phyloP scores from a whole-genome alignment of 2,329 filamentous ascomycete genomes.

The Metarhizium rileyi region DNA sequence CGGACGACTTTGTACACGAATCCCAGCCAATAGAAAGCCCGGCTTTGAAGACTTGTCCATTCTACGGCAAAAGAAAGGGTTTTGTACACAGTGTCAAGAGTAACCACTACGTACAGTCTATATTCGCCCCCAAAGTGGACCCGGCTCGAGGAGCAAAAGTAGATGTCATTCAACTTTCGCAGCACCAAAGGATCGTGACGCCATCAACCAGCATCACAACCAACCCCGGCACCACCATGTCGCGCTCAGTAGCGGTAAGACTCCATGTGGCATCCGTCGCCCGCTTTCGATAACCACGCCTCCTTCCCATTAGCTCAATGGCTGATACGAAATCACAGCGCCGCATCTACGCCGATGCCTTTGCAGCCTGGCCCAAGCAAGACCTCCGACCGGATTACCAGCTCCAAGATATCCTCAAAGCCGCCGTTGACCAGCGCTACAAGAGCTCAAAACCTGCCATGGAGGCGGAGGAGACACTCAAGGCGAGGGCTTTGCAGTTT shows the following conservation, averaged over 20 bases:
- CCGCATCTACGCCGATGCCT: slow-evolving; percentile 27
- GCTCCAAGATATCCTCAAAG: slow-evolving; percentile 45
- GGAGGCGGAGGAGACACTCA: slow-evolving; percentile 42
- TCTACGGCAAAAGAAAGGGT: too few relatives aligned
- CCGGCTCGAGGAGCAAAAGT: too few relatives aligned
- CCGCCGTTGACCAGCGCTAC: slow-evolving; percentile 26
- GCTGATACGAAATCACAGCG: slow-evolving; percentile 19
- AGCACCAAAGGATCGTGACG: neutral
- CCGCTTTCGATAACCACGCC: neutral
- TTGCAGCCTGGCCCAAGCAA: slow-evolving; percentile 53
- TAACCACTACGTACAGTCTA: too few relatives aligned
- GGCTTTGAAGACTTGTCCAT: too few relatives aligned
- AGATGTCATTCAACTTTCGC: neutral
- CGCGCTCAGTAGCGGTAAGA: slow-evolving; percentile 22
- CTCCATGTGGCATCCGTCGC: neutral
- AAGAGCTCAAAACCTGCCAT: slow-evolving; percentile 20
- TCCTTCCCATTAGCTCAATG: neutral
- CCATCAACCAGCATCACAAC: neutral
- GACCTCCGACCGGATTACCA: slow-evolving; percentile 52
- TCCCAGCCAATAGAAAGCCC: too few relatives aligned
- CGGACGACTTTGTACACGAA: too few relatives aligned
- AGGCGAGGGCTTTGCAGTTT: slow-evolving; percentile 50
- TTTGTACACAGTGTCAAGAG: too few relatives aligned
- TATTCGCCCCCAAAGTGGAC: too few relatives aligned
- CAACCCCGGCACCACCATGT: slow-evolving; percentile 15